These are phyloP conservation scores for Zizania latifolia DNA, from an alignment of 176 grass and related monocot species.

Conservation along the genomic window DNA sequence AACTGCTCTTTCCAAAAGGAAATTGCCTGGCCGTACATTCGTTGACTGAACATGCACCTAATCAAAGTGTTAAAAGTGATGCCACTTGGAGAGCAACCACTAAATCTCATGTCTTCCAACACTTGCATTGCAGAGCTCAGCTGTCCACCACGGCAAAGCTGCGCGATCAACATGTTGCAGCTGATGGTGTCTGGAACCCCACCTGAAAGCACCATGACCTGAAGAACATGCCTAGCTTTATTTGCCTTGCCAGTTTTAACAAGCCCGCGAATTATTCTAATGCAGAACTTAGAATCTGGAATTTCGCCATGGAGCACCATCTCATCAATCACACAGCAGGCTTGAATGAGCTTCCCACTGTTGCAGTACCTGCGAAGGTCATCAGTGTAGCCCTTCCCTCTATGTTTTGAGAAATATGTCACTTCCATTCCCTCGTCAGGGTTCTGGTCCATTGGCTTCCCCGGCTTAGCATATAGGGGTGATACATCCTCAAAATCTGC, in stretches of 20 bases:
- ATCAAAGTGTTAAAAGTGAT: constrained; percentile 80
- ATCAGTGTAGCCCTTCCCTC: constrained; percentile 31
- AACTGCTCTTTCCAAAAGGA: constrained; percentile 67
- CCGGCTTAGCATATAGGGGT: neutral
- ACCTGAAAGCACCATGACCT: constrained; percentile 60
- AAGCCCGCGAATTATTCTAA: constrained; percentile 55
- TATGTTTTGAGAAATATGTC: constrained; percentile 32
- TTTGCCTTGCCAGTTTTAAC: constrained; percentile 46
- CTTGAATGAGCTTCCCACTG: constrained; percentile 56
- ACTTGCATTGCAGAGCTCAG: constrained; percentile 46
- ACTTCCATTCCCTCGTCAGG: constrained; percentile 2
- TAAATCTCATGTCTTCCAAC: constrained; percentile 49
- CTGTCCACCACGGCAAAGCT: constrained; percentile 40
- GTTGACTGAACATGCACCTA: constrained; percentile 52
- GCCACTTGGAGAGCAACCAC: constrained; percentile 48
- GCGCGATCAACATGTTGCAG: constrained; percentile 65
- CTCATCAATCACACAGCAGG: constrained; percentile 53
- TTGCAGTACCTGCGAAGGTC: constrained; percentile 47
- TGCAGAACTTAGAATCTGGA: constrained; percentile 47
- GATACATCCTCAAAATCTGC: neutral
- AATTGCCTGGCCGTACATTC: constrained; percentile 49
- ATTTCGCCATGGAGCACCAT: constrained; percentile 59
- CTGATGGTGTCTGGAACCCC: constrained; percentile 65
- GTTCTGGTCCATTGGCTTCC: constrained; percentile 5
- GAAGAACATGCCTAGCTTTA: constrained; percentile 48